Base-by-base conservation (phyloP, 106 monocot genomes). In the Dendrobium chrysotoxum region DNA sequence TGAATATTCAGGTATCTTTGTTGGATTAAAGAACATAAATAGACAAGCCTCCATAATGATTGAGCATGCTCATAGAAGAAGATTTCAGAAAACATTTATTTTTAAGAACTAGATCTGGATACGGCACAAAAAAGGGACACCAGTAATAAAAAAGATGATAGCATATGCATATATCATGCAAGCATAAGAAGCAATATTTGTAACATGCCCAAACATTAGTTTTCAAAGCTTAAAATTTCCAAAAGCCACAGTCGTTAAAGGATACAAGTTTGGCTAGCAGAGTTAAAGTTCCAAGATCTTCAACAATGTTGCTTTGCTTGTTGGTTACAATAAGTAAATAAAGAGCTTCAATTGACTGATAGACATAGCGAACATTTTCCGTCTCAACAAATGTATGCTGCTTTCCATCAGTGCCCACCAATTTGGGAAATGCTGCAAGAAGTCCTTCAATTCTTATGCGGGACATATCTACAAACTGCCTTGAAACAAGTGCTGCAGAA, bases 371-470 rank as follows among this genome's bases (percentile, higher is more conserved):
- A 40, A 98, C 98, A 86, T 92, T 98, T 57, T 98, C 98, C 71
- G 98, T 95, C 71, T 98, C 98, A 84, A 98, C 86, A 85, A 92
- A 98, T 9, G 98, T 98, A 67, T 98, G 98, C 55, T 98, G 98
- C 77, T 98, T 95, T 85, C 94, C 98, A 28, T 92, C 98, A 28
- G 87, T 87, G 75, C 98, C 98, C 45, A 98, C 88, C 73, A 98
- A 81, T 80, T 98, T 98, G 7, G 98, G 98, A 84, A 98, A 98
- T 64, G 94, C 98, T 70, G 98, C 98, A 78, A 98, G 92, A 61
- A 98, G 70, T 76, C 94, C 98, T 89, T 98, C 98, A 79, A 98
- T 92, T 76, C 98, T 98, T 88, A 91, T 95, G 39, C 95, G 89
- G 10, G 92, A 85, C 98, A 98, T 95, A 21, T 98, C 92, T 83